Conservation (phyloP, 768 basidiomycete species). For the Gautieria morchelliformis region DNA sequence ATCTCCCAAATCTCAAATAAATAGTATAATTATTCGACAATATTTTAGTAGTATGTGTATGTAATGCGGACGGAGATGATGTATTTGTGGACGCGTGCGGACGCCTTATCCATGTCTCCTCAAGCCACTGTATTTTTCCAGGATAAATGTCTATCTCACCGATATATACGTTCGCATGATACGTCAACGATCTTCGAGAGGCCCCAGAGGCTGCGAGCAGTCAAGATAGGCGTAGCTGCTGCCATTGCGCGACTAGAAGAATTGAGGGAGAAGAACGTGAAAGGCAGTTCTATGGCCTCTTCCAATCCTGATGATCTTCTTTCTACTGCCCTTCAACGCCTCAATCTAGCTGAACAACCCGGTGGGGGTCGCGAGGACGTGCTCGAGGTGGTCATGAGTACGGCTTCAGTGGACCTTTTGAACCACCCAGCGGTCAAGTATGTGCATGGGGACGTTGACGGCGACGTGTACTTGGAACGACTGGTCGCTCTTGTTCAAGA, state of each 20-base stretch:
- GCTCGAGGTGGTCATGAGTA: constrained; percentile 40
- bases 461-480: constrained; percentile 57
- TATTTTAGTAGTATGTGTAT: neutral
- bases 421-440: constrained; percentile 60
- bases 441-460: constrained; percentile 60
- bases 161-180: constrained; percentile 70
- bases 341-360: constrained; percentile 25
- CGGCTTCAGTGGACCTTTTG: constrained; percentile 44
- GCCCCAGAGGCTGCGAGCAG: constrained; percentile 80
- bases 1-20: neutral
- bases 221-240: constrained; percentile 73
- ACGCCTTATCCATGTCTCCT: constrained; percentile 4
- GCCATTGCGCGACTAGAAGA: constrained; percentile 63
- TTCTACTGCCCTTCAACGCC: constrained; percentile 34
- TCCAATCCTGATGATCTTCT: constrained; percentile 28
- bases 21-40: neutral
- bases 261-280: constrained; percentile 3
- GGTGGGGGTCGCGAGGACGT: neutral
- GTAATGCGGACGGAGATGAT: neutral
- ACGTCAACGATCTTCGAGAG: constrained; percentile 77
- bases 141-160: constrained; percentile 63
- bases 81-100: neutral
- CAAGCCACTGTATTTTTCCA: constrained; percentile 38
- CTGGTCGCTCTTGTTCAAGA: constrained; percentile 49
- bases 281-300: neutral